phyloP scores from a whole-genome alignment of 1,284 basidiomycete genomes.

The Lignosus rhinocerotis region DNA sequence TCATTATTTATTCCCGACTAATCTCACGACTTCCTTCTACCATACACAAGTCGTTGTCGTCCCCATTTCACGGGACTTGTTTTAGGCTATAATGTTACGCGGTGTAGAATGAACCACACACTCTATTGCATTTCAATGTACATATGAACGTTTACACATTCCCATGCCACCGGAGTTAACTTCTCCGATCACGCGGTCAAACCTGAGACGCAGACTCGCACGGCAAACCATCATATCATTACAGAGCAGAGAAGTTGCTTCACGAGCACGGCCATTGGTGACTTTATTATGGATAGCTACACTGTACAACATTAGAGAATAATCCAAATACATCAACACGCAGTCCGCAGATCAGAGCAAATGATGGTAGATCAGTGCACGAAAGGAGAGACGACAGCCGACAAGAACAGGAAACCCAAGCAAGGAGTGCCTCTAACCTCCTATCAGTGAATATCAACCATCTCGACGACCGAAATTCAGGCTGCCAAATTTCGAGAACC shows the following conservation, averaged over 20 bases:
- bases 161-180: no score
- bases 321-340: slow-evolving; percentile 28
- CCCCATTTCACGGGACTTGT: neutral
- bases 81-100: neutral
- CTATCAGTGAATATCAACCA: slow-evolving; percentile 27
- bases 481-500: slow-evolving; percentile 74
- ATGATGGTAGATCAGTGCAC: slow-evolving; percentile 10
- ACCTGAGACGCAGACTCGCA: no score
- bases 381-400: neutral
- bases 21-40: neutral
- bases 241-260: neutral
- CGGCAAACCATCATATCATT: neutral
- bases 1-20: slow-evolving; percentile 3
- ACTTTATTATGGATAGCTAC: slow-evolving; percentile 26
- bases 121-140: no score
- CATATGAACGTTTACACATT: no score
- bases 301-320: slow-evolving; percentile 32
- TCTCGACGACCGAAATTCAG: slow-evolving; percentile 65
- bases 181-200: no score
- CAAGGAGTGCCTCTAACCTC: neutral
- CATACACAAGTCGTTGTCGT: neutral
- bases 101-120: neutral
- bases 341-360: slow-evolving; percentile 18
- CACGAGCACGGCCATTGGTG: slow-evolving; percentile 7
- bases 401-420: slow-evolving; percentile 4